These are phyloP conservation scores for Acaromyces ingoldii DNA, from an alignment of 1,284 basidiomycete genomes.

Conservation along the genomic window DNA sequence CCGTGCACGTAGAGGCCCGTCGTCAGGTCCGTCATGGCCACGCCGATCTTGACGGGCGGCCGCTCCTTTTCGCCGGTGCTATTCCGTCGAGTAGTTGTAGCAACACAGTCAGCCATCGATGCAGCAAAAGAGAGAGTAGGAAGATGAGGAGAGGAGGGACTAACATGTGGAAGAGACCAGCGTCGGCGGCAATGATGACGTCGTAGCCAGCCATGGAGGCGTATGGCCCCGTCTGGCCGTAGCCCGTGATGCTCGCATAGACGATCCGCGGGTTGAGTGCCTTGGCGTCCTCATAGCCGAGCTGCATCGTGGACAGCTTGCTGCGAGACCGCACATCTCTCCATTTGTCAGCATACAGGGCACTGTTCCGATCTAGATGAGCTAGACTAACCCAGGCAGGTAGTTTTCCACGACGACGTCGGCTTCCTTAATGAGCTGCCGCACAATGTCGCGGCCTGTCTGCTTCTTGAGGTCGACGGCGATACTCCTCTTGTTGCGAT, in stretches of 20 bases:
- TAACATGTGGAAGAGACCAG: slow-evolving; percentile 52
- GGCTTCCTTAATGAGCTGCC: slow-evolving; percentile 66
- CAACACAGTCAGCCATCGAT: neutral
- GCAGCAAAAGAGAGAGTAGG: neutral
- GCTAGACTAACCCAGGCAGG: slow-evolving; percentile 20
- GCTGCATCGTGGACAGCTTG: slow-evolving; percentile 75
- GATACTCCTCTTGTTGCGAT: slow-evolving; percentile 78
- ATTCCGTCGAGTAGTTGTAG: neutral
- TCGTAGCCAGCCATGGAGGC: slow-evolving; percentile 16
- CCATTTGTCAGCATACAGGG: slow-evolving; percentile 11
- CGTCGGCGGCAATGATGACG: slow-evolving; percentile 45
- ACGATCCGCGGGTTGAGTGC: slow-evolving; percentile 75
- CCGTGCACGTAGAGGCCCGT: slow-evolving; percentile 91
- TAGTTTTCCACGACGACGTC: slow-evolving; percentile 65
- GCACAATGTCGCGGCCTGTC: slow-evolving; percentile 72
- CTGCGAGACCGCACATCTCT: too few species aligned
- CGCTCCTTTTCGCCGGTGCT: slow-evolving; percentile 86
- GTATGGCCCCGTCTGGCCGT: slow-evolving; percentile 62
- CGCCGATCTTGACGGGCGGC: slow-evolving; percentile 69
- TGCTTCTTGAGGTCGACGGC: slow-evolving; percentile 79
- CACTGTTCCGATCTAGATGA: neutral
- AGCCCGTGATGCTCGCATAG: slow-evolving; percentile 82
- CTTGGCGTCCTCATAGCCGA: slow-evolving; percentile 78
- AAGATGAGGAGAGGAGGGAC: slow-evolving; percentile 4
- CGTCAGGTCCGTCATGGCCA: slow-evolving; percentile 83